Evolutionary conservation across 805 yeast species (phyloP).

Genomic region (Pichia kluyveri): DNA sequence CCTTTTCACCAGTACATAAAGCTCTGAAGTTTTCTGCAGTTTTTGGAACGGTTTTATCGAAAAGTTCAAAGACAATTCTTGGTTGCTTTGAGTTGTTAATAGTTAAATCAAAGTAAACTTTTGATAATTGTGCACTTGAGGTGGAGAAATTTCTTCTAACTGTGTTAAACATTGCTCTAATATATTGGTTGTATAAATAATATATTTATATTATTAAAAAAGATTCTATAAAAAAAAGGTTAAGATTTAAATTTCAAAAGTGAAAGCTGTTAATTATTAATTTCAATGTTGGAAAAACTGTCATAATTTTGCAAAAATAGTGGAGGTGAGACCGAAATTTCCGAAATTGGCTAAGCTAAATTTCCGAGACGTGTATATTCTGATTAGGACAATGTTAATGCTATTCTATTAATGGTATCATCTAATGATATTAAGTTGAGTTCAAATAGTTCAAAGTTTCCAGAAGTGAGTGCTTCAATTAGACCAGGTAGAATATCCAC

Average conservation of each 20-base stretch:
- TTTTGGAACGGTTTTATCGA: conserved; percentile 88
- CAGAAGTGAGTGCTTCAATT: conserved; percentile 39
- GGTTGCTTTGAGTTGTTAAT: conserved; percentile 43
- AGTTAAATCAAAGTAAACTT: conserved; percentile 50
- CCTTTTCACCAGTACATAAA: conserved; percentile 82
- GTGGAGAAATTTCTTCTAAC: conserved; percentile 43
- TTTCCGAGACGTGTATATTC: too few relatives aligned
- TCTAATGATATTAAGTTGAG: neutral
- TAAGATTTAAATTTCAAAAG: too few relatives aligned
- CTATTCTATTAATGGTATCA: neutral
- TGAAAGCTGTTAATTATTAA: too few relatives aligned
- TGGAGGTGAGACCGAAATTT: too few relatives aligned
- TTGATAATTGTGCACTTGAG: conserved; percentile 35
- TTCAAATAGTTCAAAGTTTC: conserved; percentile 29
- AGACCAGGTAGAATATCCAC: conserved; percentile 43
- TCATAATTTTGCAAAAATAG: too few relatives aligned
- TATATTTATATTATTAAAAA: too few relatives aligned
- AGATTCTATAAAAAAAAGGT: neutral
- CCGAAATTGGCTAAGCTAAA: too few relatives aligned
- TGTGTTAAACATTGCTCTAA: neutral
- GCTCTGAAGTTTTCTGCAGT: conserved; percentile 96
- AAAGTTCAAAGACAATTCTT: conserved; percentile 73
- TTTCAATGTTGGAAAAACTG: conserved; percentile 14
- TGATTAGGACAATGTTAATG: neutral
- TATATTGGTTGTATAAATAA: too few relatives aligned